These are phyloP conservation scores for Stephania yunnanensis DNA, from an alignment of 164 flowering plant genomes.

Conservation along the genomic window DNA sequence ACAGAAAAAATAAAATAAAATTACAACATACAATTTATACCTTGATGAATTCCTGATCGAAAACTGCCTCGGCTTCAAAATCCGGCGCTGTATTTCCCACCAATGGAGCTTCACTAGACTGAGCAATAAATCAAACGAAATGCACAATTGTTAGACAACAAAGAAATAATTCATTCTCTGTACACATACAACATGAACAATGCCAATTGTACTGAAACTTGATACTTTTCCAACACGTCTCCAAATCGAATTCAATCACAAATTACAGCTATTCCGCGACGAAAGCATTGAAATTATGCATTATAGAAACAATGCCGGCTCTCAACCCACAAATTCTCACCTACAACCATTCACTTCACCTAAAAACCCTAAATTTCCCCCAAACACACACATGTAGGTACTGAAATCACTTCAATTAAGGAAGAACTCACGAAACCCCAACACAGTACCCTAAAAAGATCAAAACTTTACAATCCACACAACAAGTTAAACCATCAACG, in stretches of 20 bases:
- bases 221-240: not conserved
- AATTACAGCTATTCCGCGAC: not conserved
- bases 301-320: not conserved
- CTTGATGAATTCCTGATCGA: slow-evolving; percentile 95
- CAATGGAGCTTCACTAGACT: slow-evolving; percentile 58
- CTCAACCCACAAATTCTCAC: not conserved
- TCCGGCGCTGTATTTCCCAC: slow-evolving; percentile 95
- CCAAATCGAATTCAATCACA: not conserved
- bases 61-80: slow-evolving; percentile 98
- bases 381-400: no score
- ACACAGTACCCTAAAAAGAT: not conserved
- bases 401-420: not conserved
- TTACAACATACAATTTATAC: slow-evolving; percentile 26
- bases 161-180: not conserved
- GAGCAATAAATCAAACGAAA: slow-evolving; percentile 6
- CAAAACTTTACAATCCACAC: not conserved
- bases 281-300: not conserved
- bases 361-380: no score
- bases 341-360: no score
- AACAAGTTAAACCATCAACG: not conserved
- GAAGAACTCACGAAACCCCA: not conserved
- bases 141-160: not conserved
- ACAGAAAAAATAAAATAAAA: not conserved
- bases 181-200: no score
- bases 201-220: no score